Evolutionary conservation across 129 eudicot genomes (phyloP).

Genomic region (Saposhnikovia divaricata): DNA sequence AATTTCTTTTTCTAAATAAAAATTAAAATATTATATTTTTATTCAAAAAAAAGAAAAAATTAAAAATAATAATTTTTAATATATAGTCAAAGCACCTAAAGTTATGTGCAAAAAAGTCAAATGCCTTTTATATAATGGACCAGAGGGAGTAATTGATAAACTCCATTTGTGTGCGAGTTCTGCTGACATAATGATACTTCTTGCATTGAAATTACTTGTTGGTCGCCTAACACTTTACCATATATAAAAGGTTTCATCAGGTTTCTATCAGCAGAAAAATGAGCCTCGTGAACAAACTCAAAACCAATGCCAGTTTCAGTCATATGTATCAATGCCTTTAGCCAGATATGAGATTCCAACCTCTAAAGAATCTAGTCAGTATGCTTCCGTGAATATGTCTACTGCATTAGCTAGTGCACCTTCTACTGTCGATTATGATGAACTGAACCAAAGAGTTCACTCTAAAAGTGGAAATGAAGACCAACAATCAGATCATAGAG

Average conservation of each 20-base stretch:
- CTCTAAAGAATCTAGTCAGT: slow-evolving; percentile 31
- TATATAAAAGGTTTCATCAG: slow-evolving; percentile 48
- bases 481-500: slow-evolving; percentile 42
- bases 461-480: slow-evolving; percentile 25
- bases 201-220: slow-evolving; percentile 1
- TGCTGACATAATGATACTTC: background rate
- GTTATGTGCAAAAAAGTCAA: too few species aligned
- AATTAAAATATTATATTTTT: too few species aligned
- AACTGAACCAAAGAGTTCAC: slow-evolving; percentile 32
- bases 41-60: too few species aligned
- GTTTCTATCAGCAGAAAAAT: slow-evolving; percentile 40
- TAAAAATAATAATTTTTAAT: too few species aligned
- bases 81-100: too few species aligned
- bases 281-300: slow-evolving; percentile 43
- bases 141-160: background rate
- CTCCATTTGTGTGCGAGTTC: slow-evolving; percentile 1
- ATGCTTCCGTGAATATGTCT: slow-evolving; percentile 15
- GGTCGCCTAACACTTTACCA: slow-evolving; percentile 16
- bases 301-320: slow-evolving; percentile 35
- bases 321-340: slow-evolving; percentile 41
- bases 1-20: too few species aligned
- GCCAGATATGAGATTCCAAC: slow-evolving; percentile 38
- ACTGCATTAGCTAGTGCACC: slow-evolving; percentile 17
- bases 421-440: slow-evolving; percentile 33
- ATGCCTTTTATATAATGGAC: too few species aligned